Evolutionary conservation across 1,284 basidiomycete genomes (phyloP).

Genomic region (Schizophyllum commune): DNA sequence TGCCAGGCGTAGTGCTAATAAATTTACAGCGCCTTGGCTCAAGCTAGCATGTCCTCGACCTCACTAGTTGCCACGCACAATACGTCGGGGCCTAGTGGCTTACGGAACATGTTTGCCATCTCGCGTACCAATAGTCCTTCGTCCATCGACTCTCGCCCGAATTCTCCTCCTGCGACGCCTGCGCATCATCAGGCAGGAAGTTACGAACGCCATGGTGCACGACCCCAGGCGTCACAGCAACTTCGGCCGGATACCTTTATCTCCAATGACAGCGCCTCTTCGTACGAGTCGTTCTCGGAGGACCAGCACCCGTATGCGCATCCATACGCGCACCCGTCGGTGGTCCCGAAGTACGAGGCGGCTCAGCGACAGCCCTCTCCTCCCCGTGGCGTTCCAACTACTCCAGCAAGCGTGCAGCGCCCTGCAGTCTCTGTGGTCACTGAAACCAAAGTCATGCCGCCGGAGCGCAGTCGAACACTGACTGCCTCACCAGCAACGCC

Average conservation of each 20-base stretch:
- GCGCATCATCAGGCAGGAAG: constrained; percentile 1
- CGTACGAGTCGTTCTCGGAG: constrained; percentile 9
- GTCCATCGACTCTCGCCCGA: constrained; percentile 12
- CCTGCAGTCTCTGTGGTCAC: constrained; percentile 49
- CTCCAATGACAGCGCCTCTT: not conserved
- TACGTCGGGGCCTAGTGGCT: constrained; percentile 3
- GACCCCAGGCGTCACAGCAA: constrained; percentile 4
- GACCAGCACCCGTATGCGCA: constrained; percentile 23
- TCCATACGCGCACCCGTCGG: constrained; percentile 72
- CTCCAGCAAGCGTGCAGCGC: not conserved
- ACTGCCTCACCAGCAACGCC: constrained; percentile 36
- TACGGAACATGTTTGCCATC: constrained; percentile 2
- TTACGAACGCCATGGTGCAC: not conserved
- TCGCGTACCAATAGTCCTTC: not conserved
- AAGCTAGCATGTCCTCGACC: constrained; percentile 51
- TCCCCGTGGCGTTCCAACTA: not conserved
- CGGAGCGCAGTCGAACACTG: constrained; percentile 27
- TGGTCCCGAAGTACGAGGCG: not conserved
- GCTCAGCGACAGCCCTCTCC: not conserved
- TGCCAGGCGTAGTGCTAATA: constrained; percentile 15
- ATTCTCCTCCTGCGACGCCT: constrained; percentile 9
- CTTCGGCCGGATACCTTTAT: not conserved
- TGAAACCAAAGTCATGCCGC: constrained; percentile 25
- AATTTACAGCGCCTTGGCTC: constrained; percentile 37
- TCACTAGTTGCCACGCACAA: constrained; percentile 32